Conservation (phyloP, 495 filamentous ascomycete genomes). For the Pseudomonodictys pantanalensis region DNA sequence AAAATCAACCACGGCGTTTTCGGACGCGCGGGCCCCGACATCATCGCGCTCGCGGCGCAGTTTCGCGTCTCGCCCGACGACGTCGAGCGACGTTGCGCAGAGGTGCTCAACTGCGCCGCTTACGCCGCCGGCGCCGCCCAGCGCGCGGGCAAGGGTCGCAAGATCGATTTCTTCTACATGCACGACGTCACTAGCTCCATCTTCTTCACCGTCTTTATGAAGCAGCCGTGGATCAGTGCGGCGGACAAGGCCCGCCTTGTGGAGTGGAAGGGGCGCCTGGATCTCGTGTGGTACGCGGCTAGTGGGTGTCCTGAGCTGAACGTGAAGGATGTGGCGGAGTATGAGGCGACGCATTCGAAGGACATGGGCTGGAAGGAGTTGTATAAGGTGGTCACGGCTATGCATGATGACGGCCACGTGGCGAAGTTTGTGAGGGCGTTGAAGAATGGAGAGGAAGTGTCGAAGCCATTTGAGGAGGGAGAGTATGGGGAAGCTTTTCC, state of each 20-base stretch:
- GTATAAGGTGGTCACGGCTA: conserved; percentile 50
- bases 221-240: conserved; percentile 40
- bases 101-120: conserved; percentile 65
- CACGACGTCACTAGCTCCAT: conserved; percentile 61
- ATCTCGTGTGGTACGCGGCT: conserved; percentile 63
- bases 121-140: conserved; percentile 63
- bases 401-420: conserved; percentile 73
- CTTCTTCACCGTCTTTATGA: conserved; percentile 56
- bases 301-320: conserved; percentile 53
- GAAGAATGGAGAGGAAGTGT: conserved; percentile 50
- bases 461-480: conserved; percentile 39
- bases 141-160: conserved; percentile 58
- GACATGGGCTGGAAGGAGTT: conserved; percentile 53
- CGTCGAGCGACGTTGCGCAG: conserved; percentile 59
- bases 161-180: conserved; percentile 80
- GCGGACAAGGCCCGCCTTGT: conserved; percentile 61
- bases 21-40: conserved; percentile 56
- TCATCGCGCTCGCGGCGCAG: conserved; percentile 55
- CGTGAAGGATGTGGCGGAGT: conserved; percentile 52
- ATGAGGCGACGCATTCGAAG: conserved; percentile 43
- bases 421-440: conserved; percentile 70
- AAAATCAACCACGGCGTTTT: conserved; percentile 67
- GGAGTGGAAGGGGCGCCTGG: conserved; percentile 70
- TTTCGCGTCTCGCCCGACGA: conserved; percentile 54
- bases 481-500: conserved; percentile 47